Percentiles rank a stretch among this genome's conserved stretches.
phyloP scores from a whole-genome alignment of 1,284 basidiomycete species.

The Tilletia caries region DNA sequence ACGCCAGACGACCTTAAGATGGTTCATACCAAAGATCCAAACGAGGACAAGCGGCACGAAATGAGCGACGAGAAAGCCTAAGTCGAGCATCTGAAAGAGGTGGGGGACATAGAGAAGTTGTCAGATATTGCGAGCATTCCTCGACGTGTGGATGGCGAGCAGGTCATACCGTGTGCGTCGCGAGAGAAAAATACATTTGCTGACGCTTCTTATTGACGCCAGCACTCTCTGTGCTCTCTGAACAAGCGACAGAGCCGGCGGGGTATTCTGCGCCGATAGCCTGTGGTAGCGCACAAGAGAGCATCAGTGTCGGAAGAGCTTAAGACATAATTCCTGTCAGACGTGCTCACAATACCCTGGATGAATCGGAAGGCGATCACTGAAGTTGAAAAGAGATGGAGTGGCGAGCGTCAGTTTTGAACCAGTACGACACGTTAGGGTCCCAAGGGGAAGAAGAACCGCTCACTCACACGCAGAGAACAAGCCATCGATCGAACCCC shows the following conservation, averaged over 20 bases:
- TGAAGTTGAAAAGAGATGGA: neutral
- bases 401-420: neutral
- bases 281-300: neutral
- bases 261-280: slow-evolving; percentile 81
- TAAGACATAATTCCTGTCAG: neutral
- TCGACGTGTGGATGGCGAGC: slow-evolving; percentile 20
- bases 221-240: slow-evolving; percentile 75
- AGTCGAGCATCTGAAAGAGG: slow-evolving; percentile 70
- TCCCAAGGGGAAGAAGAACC: neutral
- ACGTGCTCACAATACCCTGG: slow-evolving; percentile 35
- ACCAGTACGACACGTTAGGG: neutral
- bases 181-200: slow-evolving; percentile 79
- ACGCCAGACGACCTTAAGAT: slow-evolving; percentile 60
- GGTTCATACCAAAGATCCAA: slow-evolving; percentile 61
- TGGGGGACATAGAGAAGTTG: too few relatives aligned
- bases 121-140: slow-evolving; percentile 42
- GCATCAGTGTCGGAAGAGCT: neutral
- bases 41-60: slow-evolving; percentile 70
- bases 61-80: slow-evolving; percentile 76
- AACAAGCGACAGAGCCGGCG: slow-evolving; percentile 82
- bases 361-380: slow-evolving; percentile 62
- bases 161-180: slow-evolving; percentile 65
- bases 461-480: slow-evolving; percentile 66
- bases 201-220: slow-evolving; percentile 73
- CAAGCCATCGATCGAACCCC: slow-evolving; percentile 68